Base-by-base conservation (phyloP, 2,329 filamentous ascomycete species). In the Apiospora hydei region DNA sequence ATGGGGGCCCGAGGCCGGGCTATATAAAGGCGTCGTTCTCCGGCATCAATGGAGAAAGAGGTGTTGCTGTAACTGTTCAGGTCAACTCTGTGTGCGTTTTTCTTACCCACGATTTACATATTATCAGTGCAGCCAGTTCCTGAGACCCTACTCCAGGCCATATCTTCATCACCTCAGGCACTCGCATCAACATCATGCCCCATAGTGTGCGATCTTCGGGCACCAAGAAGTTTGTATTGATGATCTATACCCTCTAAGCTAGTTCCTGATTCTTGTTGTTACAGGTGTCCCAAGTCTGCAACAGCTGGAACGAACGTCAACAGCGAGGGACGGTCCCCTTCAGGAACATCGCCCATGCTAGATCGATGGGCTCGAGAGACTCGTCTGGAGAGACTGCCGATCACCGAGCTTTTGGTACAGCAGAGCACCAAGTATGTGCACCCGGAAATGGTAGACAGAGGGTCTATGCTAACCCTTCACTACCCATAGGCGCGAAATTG, bases 361-460 rank as follows among this genome's bases (percentile, higher is more conserved):
- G 41, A 68, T 38, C 43, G 38, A 43, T 72, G 69, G 69, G 46
- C 69, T 11, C 24, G 30, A 16, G 64, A 71, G 44, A 71, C 61
- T 16, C 30, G 69, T 21, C 64, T 49, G 24, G 69, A 66, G 10
- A 57, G 57, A 24, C n/a, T 72, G 30, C 64, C 71, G 11, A 69
- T 72, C 66, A 71, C 38, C 46, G 71, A 72, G 51, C 51, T 38
- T 43, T 47, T 72, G 7, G 46, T 69, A 38, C 66, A 69, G 70
- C 68, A 69, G 68, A 43, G 47, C 43, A 14, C 38, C 68, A 51
- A 41, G 68, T 69, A 53, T 24, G 70, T 47, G 38, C 21, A 24
- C 30, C 21, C 46, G 41, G 21, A 24, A 13, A 18, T 64, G 57
- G 34, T 64, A 30, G 21, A 64, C 21, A 64, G 18, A 41, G 11